Conservation (phyloP, 2,329 filamentous ascomycete species). For the Trichoderma sp. region DNA sequence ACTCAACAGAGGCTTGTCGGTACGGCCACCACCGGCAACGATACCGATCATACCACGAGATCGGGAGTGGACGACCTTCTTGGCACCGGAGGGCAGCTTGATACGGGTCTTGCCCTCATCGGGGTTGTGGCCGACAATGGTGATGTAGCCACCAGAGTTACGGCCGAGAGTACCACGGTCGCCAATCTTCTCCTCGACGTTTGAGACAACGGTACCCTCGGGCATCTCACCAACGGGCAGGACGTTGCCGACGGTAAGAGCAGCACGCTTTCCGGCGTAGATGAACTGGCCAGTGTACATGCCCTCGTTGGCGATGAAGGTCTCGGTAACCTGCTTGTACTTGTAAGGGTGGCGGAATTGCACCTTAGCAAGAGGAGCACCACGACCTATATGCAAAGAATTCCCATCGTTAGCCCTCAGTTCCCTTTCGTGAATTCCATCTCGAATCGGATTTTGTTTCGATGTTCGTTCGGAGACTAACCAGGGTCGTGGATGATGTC, state of each 20-base stretch:
- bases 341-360: constrained; percentile 97
- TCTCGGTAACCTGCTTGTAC: constrained; percentile 97
- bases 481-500: constrained; percentile 99
- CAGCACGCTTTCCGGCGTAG: constrained; percentile 99
- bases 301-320: constrained; percentile 99
- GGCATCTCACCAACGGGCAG: constrained; percentile 92
- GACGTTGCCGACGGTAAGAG: constrained; percentile 95
- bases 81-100: constrained; percentile 98
- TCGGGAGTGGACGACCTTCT: constrained; percentile 95
- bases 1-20: constrained; percentile 98
- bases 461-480: constrained; percentile 38
- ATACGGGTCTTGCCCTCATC: constrained; percentile 99
- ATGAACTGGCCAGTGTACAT: constrained; percentile 99
- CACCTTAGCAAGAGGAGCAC: constrained; percentile 96
- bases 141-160: constrained; percentile 99
- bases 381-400: constrained; percentile 60
- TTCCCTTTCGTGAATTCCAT: constrained; percentile 29
- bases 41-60: constrained; percentile 99
- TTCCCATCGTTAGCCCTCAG: constrained; percentile 35
- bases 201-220: constrained; percentile 98
- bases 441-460: constrained; percentile 18
- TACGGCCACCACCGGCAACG: constrained; percentile 98
- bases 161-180: constrained; percentile 95
- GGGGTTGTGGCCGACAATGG: constrained; percentile 95
- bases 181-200: constrained; percentile 98